phyloP scores from a whole-genome alignment of 2,329 filamentous ascomycete genomes.

The Colletotrichum sp. region DNA sequence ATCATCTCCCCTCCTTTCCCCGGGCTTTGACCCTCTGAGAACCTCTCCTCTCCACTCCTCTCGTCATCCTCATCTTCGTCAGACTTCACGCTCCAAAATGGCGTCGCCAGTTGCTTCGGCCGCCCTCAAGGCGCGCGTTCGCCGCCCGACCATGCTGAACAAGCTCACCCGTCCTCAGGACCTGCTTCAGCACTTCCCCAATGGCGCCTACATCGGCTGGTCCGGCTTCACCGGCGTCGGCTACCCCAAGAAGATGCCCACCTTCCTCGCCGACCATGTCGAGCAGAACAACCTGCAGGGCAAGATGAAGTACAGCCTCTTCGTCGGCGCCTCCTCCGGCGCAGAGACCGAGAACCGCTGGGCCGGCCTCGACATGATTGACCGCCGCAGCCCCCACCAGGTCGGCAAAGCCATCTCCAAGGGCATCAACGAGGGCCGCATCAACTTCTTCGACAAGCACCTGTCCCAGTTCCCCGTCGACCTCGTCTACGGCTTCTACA shows the following conservation, averaged over 20 bases:
- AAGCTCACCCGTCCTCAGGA: slow-evolving; percentile 84
- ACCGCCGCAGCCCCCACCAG: slow-evolving; percentile 83
- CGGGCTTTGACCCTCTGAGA: neutral
- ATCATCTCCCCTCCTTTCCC: neutral
- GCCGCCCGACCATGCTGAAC: slow-evolving; percentile 77
- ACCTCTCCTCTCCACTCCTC: neutral
- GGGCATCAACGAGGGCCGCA: slow-evolving; percentile 87
- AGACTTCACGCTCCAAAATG: slow-evolving; percentile 35
- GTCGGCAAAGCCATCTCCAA: slow-evolving; percentile 90
- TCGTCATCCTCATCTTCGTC: neutral
- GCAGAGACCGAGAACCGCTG: slow-evolving; percentile 92
- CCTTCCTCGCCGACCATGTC: slow-evolving; percentile 85
- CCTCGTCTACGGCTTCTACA: slow-evolving; percentile 87
- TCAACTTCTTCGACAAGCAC: slow-evolving; percentile 95
- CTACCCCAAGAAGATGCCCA: slow-evolving; percentile 87
- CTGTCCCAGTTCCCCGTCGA: slow-evolving; percentile 91
- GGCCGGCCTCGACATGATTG: slow-evolving; percentile 90
- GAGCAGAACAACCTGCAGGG: slow-evolving; percentile 86
- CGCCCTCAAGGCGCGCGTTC: slow-evolving; percentile 76
- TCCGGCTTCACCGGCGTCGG: slow-evolving; percentile 90
- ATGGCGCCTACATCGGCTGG: slow-evolving; percentile 89
- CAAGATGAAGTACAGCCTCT: slow-evolving; percentile 83
- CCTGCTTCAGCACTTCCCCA: slow-evolving; percentile 79
- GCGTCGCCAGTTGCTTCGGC: slow-evolving; percentile 67
- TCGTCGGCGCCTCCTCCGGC: slow-evolving; percentile 88